Conservation (phyloP, 805 yeast genomes). For the Saccharomycopsis fibuligera region DNA sequence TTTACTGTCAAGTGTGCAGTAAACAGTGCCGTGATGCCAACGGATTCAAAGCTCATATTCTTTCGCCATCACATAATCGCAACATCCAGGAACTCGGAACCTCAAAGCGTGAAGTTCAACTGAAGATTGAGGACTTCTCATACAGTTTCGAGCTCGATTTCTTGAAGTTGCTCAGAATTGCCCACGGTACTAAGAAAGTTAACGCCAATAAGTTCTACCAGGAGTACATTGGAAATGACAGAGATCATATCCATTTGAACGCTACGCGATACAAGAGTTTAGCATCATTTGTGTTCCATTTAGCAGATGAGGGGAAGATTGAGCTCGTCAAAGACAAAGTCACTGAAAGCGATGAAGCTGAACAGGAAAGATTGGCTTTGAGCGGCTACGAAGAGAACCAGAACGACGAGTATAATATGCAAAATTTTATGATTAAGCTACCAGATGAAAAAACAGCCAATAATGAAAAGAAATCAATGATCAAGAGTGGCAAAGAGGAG, state of each 20-base stretch:
- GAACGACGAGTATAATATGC: constrained; percentile 8
- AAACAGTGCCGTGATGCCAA: constrained; percentile 95
- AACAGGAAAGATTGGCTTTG: too few relatives aligned
- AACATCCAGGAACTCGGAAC: constrained; percentile 43
- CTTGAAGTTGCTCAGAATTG: constrained; percentile 48
- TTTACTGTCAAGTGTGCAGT: constrained; percentile 86
- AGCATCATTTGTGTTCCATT: constrained; percentile 56
- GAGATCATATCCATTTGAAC: constrained; percentile 84
- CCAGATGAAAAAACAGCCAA: constrained; percentile 14
- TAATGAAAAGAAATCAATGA: constrained; percentile 9
- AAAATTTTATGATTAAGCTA: constrained; percentile 7
- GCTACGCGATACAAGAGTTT: constrained; percentile 76
- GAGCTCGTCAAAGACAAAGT: constrained; percentile 16
- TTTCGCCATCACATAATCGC: constrained; percentile 69
- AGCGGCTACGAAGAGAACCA: neutral
- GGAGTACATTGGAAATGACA: constrained; percentile 69
- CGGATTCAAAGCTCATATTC: constrained; percentile 88
- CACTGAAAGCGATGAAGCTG: neutral
- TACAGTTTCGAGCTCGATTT: constrained; percentile 57
- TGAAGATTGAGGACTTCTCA: constrained; percentile 50
- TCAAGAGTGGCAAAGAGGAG: constrained; percentile 11
- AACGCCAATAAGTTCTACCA: constrained; percentile 85
- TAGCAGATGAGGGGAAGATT: constrained; percentile 53
- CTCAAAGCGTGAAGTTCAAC: constrained; percentile 31
- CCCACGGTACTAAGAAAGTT: constrained; percentile 77